Evolutionary conservation across 2,329 filamentous ascomycete species (phyloP), one percentile per base, ranked within the genome.

Genomic region (Aureobasidium sp.): DNA sequence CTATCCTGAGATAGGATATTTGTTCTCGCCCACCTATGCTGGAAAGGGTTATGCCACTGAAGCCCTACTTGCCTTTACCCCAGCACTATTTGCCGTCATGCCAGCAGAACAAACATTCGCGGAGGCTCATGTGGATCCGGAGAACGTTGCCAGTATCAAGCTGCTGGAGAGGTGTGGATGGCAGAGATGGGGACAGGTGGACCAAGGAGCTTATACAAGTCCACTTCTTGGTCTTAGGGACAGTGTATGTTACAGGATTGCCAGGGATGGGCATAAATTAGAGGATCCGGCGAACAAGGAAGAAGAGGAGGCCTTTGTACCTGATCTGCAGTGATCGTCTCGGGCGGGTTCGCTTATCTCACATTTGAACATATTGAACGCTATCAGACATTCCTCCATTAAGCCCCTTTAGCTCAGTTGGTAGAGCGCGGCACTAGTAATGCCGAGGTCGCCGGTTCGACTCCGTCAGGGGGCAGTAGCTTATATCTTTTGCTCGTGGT

Each of bases 11-110:
- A 65, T 68, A 12, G 66, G 66, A 13, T 68, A 68, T 39, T 24
- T 62, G 6, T 67, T 67, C 34, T 56, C 51, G 20, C 63, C 66
- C 5, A n/a, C 24, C 2, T 43, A 63, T 24, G 63, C 62, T 34
- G 62, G 64, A 20, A 52, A 62, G n/a, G 67, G 67, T 7, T 67
- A 64, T 37, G 67, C 67, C 17, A 65, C 65, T 26, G 66, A 68
- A 52, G 67, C 67, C 1, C 24, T 68, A 48, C 34, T 50, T 26
- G 64, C 65, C 0, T 66, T 64, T 46, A 44, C 34, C 36, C 51
- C 57, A 13, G 17, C 47, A 36, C 20, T 62, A 4, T 62, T 62
- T 20, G 20, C 39, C 10, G 24, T 32, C 5, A 55, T 62, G 50
- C 60, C 60, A 3, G 39, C 20, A 2, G 63, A 64, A 12, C 52